phyloP scores from a whole-genome alignment of 139 green algal species.

The Volvox africanus region DNA sequence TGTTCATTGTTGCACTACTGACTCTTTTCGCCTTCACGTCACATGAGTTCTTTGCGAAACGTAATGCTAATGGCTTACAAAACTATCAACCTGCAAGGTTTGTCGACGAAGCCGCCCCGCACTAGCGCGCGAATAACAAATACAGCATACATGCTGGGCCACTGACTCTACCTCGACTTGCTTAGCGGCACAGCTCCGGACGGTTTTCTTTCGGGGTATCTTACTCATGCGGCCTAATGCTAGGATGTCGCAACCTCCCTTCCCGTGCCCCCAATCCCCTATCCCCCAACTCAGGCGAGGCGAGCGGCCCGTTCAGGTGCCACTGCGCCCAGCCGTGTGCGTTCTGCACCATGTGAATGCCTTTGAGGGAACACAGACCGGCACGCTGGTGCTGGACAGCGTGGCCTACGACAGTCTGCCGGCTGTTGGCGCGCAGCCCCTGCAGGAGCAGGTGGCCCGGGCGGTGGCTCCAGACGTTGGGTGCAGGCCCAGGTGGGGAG shows the following conservation, averaged over 20 bases:
- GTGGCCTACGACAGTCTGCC: slow-evolving; percentile 31
- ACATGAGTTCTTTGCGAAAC: too few relatives aligned
- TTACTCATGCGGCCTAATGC: too few relatives aligned
- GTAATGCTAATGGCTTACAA: too few relatives aligned
- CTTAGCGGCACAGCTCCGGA: too few relatives aligned
- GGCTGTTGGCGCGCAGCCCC: background rate
- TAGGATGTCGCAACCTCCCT: background rate
- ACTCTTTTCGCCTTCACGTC: too few relatives aligned
- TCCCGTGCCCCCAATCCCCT: background rate
- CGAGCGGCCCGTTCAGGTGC: slow-evolving; percentile 6
- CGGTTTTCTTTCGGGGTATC: too few relatives aligned
- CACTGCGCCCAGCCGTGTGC: background rate
- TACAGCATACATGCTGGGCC: too few relatives aligned
- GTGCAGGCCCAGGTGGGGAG: background rate
- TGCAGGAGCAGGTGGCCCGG: background rate
- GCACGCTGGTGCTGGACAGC: background rate
- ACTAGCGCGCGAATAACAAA: too few relatives aligned
- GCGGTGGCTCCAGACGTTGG: background rate
- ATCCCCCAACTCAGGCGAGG: slow-evolving; percentile 4
- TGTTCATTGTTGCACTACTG: too few relatives aligned
- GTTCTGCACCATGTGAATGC: slow-evolving; percentile 38
- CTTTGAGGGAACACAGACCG: slow-evolving; percentile 1
- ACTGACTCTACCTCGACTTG: too few relatives aligned
- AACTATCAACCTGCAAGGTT: too few relatives aligned
- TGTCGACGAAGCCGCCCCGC: too few relatives aligned